Evolutionary conservation across 1,284 basidiomycete species (phyloP), one percentile per base, ranked within the genome.

Genomic region (Calocybe gambosa): DNA sequence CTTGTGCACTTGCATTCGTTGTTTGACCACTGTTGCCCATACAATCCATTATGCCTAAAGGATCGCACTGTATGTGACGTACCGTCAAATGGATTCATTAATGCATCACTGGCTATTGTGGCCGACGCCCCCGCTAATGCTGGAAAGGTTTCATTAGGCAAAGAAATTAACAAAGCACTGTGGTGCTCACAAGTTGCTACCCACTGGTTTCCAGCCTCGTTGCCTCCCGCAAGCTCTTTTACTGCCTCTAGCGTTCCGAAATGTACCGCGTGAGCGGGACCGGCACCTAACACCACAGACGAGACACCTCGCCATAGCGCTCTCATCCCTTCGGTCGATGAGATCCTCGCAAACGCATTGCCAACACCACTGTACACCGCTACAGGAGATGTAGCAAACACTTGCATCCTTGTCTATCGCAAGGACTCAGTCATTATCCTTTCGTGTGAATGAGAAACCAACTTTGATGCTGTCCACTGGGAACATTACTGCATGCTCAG

Each of bases 61-160:
- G 13, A 31, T 34, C 8, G 8, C 31, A 5, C 2, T n/a, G 15
- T 3, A 34, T 34, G 8, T n/a, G 38, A 66, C 82, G 63, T 64
- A 95, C 93, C 93, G 69, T 99, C 96, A 63, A 99, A 99, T 2
- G 96, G 96, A 67, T 99, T 99, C 96, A 99, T 99, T 50, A 99
- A 74, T 6, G 95, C 95, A 70, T 99, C 96, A 48, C 89, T 89
- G 1, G 93, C 89, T 57, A 96, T 89, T 16, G 95, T 98, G 0
- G 96, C 96, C 1, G 86, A 82, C 44, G 93, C 95, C 55, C 96
- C 96, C 21, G 96, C 96, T 20, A 95, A 61, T 15, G 94, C 94
- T 88, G 50, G 38, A 26, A 44, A 39, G 5, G 39, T 38, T 38
- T 18, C 20, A 10, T 42, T 26, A 42, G 46, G 39, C 28, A 37